These are phyloP conservation scores for Cerrena zonata DNA, from an alignment of 1,284 basidiomycete genomes.

Conservation along the genomic window DNA sequence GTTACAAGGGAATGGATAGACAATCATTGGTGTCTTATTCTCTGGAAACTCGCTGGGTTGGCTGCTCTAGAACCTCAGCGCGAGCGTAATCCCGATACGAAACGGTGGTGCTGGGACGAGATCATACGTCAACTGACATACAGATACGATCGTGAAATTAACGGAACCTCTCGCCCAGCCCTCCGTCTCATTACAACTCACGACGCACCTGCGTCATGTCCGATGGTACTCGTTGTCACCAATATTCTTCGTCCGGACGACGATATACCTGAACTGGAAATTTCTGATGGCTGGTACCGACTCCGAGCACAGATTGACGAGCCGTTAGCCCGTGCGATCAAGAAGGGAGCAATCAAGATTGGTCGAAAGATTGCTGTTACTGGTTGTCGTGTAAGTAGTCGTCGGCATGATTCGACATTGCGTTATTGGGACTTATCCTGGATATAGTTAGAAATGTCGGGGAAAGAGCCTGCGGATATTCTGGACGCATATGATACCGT, in stretches of 20 bases:
- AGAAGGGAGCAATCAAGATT: conserved; percentile 58
- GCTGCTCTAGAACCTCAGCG: conserved; percentile 64
- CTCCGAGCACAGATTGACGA: conserved; percentile 74
- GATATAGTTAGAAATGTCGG: conserved; percentile 59
- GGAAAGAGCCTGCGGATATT: conserved; percentile 76
- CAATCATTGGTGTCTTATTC: conserved; percentile 84
- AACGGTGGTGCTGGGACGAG: conserved; percentile 76
- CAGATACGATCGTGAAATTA: conserved; percentile 89
- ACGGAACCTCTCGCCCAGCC: conserved; percentile 73
- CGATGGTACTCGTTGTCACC: conserved; percentile 84
- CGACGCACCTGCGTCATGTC: conserved; percentile 64
- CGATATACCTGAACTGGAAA: conserved; percentile 59
- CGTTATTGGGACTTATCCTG: neutral
- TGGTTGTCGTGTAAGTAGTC: conserved; percentile 62
- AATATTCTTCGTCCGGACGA: conserved; percentile 40
- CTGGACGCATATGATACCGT: conserved; percentile 74
- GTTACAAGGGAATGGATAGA: conserved; percentile 77
- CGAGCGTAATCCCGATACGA: conserved; percentile 41
- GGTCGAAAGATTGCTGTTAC: conserved; percentile 81
- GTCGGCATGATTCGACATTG: neutral
- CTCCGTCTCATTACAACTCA: conserved; percentile 73
- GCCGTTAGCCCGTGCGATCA: conserved; percentile 66
- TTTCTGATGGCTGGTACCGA: conserved; percentile 96
- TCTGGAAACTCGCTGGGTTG: conserved; percentile 93
- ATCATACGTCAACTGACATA: conserved; percentile 81